A percentile compares a stretch with the other conserved stretches of the same genome.
Evolutionary conservation across 116 monocot genomes (phyloP).

Genomic region (Trichopus zeylanicus): DNA sequence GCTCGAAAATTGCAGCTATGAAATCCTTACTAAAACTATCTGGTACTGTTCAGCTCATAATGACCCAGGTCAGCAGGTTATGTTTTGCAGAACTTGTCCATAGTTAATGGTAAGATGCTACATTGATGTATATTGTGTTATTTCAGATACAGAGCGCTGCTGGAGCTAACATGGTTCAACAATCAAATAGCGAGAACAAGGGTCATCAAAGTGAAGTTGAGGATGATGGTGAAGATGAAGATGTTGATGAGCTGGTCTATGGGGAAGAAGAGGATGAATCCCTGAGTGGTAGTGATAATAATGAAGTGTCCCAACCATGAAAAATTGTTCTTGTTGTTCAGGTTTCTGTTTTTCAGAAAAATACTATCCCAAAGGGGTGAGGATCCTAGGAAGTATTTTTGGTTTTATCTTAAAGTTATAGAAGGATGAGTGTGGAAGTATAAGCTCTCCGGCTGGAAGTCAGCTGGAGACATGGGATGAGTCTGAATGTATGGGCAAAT

Average conservation of each 20-base stretch:
- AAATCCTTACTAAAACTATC: conserved; percentile 46
- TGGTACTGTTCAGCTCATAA: conserved; percentile 44
- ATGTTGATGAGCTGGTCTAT: conserved; percentile 52
- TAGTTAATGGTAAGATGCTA: background rate
- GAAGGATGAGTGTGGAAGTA: no score
- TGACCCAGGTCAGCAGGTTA: conserved; percentile 28
- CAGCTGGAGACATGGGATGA: no score
- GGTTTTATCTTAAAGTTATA: no score
- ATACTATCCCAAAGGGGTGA: no score
- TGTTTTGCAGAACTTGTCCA: no score
- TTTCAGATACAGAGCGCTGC: background rate
- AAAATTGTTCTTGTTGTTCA: background rate
- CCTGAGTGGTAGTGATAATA: conserved; percentile 26
- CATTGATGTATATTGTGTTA: background rate
- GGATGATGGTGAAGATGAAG: conserved; percentile 23
- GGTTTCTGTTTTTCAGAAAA: no score
- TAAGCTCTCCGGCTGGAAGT: no score
- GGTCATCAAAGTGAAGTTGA: background rate
- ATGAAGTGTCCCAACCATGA: conserved; percentile 1
- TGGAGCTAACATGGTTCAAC: background rate
- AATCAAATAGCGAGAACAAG: background rate
- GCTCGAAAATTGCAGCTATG: conserved; percentile 20
- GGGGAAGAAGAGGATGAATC: conserved; percentile 43
- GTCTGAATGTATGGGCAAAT: no score
- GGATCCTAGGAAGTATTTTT: no score